Evolutionary conservation across 129 eudicot species (phyloP).

Genomic region (Flaveria trinervia): DNA sequence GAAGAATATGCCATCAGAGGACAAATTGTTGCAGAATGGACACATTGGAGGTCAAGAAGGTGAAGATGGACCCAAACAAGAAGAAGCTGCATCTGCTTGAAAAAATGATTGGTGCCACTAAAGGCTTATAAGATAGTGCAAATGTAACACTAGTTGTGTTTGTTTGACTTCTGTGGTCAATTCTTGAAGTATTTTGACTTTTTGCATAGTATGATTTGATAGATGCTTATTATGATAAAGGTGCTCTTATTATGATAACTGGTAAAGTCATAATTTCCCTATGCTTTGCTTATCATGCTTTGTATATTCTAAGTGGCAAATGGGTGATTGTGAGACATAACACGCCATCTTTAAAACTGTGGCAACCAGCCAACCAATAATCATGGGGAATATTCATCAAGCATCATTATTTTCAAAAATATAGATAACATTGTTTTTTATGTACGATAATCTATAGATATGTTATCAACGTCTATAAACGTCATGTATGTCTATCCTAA

Average conservation of each 20-base stretch:
- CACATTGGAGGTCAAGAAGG: constrained; percentile 35
- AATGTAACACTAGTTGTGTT: constrained; percentile 32
- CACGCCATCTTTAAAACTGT: neutral
- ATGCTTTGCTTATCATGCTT: constrained; percentile 7
- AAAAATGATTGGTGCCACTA: neutral
- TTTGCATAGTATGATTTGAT: constrained; percentile 20
- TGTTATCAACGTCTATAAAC: too few relatives aligned
- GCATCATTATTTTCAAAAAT: neutral
- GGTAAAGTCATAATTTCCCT: neutral
- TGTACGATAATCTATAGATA: too few relatives aligned
- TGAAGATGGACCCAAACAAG: constrained; percentile 41
- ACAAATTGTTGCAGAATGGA: constrained; percentile 55
- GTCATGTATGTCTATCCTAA: too few relatives aligned
- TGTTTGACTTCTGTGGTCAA: constrained; percentile 22
- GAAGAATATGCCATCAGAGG: constrained; percentile 78
- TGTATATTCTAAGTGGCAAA: neutral
- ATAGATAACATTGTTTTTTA: neutral
- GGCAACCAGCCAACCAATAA: neutral
- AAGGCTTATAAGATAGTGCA: constrained; percentile 13
- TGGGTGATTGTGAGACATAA: neutral
- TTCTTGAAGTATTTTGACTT: constrained; percentile 15
- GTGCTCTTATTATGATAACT: too few relatives aligned
- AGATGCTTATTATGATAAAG: constrained; percentile 12
- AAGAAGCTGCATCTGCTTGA: constrained; percentile 50
- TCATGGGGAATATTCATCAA: neutral